phyloP scores from a whole-genome alignment of 306 rosid genomes.

The Albizia julibrissin region DNA sequence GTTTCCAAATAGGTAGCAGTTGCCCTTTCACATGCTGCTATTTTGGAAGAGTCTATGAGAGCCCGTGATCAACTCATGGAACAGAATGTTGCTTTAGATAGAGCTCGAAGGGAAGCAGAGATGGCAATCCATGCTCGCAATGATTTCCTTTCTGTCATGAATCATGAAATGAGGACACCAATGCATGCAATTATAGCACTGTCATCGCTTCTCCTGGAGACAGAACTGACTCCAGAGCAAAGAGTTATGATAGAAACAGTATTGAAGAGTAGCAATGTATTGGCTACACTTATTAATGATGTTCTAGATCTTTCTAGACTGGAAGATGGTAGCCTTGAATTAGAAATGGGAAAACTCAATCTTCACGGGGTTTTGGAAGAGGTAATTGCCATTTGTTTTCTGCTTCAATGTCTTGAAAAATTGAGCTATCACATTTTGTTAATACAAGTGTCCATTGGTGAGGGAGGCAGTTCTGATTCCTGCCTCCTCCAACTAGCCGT shows the following conservation, averaged over 20 bases:
- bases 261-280: conserved; percentile 79
- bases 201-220: conserved; percentile 67
- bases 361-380: conserved; percentile 80
- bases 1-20: conserved; percentile 79
- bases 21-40: conserved; percentile 97
- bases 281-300: conserved; percentile 80
- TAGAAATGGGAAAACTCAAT: conserved; percentile 67
- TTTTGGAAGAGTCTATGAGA: conserved; percentile 90
- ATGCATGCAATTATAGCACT: conserved; percentile 85
- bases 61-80: conserved; percentile 91
- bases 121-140: conserved; percentile 87
- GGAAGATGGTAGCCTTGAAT: conserved; percentile 92
- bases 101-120: conserved; percentile 91
- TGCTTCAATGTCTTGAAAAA: conserved; percentile 27
- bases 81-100: conserved; percentile 79
- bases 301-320: conserved; percentile 92
- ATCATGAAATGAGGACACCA: conserved; percentile 97
- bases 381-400: conserved; percentile 39
- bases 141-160: conserved; percentile 93
- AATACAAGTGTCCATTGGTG: not conserved
- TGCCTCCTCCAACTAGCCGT: not conserved
- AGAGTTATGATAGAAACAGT: conserved; percentile 85
- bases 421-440: not conserved
- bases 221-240: conserved; percentile 79
- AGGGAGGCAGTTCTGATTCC: not conserved